These are phyloP conservation scores for Gyrodon lividus DNA, from an alignment of 768 basidiomycete species.

Conservation along the genomic window DNA sequence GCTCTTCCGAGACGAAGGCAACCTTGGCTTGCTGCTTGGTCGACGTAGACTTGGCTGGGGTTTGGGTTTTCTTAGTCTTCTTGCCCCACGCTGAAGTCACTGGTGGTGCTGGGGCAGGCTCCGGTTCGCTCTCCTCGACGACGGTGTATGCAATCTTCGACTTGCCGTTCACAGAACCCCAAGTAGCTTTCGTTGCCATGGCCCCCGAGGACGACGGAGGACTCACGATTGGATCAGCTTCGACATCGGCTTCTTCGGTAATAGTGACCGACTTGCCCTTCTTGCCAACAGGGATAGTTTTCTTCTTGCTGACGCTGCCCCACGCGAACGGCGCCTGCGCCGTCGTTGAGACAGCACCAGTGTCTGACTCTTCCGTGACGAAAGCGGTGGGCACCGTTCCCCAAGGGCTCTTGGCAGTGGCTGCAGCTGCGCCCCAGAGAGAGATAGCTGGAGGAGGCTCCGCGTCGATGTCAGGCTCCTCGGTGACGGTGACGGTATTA, in stretches of 20 bases:
- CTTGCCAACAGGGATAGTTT: slow-evolving; percentile 8
- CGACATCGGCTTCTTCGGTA: slow-evolving; percentile 25
- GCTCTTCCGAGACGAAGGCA: slow-evolving; percentile 13
- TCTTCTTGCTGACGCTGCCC: slow-evolving; percentile 14
- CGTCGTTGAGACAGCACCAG: neutral
- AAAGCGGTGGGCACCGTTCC: slow-evolving; percentile 1
- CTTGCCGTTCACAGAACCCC: slow-evolving; percentile 22
- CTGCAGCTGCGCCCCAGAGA: slow-evolving; percentile 16
- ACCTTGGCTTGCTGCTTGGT: slow-evolving; percentile 21
- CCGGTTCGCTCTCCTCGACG: slow-evolving; percentile 12
- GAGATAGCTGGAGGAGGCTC: slow-evolving; percentile 22
- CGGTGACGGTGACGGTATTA: slow-evolving; percentile 16
- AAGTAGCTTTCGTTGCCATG: slow-evolving; percentile 13
- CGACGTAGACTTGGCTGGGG: neutral
- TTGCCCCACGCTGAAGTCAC: slow-evolving; percentile 12
- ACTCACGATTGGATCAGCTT: slow-evolving; percentile 21
- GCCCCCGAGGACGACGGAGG: slow-evolving; percentile 13
- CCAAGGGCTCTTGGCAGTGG: slow-evolving; percentile 12
- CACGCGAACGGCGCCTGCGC: slow-evolving; percentile 4
- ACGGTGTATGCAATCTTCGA: slow-evolving; percentile 14
- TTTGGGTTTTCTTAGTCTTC: slow-evolving; percentile 8
- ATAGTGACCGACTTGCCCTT: slow-evolving; percentile 28
- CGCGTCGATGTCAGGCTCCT: slow-evolving; percentile 17
- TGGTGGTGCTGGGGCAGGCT: slow-evolving; percentile 5
- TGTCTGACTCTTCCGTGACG: slow-evolving; percentile 10